Evolutionary conservation across 352 stramenopile species (phyloP).

Genomic region (Phytopythium delawarense): DNA sequence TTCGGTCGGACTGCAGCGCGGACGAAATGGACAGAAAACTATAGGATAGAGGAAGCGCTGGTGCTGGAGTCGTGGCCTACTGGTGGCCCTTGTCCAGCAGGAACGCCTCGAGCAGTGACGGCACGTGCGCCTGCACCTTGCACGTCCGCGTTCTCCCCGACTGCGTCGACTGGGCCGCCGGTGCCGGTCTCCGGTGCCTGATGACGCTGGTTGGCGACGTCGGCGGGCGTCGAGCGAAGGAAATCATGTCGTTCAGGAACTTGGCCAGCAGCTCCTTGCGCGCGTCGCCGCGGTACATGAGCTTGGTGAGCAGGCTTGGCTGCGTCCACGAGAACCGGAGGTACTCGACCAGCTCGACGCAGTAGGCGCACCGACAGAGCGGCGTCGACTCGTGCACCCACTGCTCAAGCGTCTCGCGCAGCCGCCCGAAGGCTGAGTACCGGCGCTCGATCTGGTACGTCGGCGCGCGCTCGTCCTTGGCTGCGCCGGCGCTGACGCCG

Average conservation of each 20-base stretch:
- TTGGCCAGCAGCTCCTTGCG: slow-evolving; percentile 31
- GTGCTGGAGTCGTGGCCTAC: neutral
- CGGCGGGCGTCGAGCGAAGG: slow-evolving; percentile 15
- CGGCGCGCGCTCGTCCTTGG: slow-evolving; percentile 3
- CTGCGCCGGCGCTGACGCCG: neutral
- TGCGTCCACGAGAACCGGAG: slow-evolving; percentile 33
- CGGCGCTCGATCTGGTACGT: slow-evolving; percentile 35
- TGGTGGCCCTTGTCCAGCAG: slow-evolving; percentile 15
- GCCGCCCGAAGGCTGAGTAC: slow-evolving; percentile 45
- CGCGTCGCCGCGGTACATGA: slow-evolving; percentile 18
- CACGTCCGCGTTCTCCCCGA: slow-evolving; percentile 9
- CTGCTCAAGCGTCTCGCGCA: slow-evolving; percentile 27
- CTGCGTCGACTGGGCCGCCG: neutral
- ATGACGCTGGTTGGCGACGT: neutral
- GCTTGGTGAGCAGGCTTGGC: slow-evolving; percentile 28
- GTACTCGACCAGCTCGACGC: slow-evolving; percentile 37
- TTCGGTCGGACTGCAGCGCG: neutral
- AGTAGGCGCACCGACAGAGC: slow-evolving; percentile 31
- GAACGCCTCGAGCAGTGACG: slow-evolving; percentile 31
- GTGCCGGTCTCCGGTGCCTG: neutral
- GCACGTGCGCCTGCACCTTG: slow-evolving; percentile 26
- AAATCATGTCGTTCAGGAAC: slow-evolving; percentile 35
- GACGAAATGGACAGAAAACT: no score
- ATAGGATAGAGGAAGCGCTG: no score
- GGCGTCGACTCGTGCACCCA: slow-evolving; percentile 23